Evolutionary conservation across 805 yeast genomes (phyloP), one percentile per base, ranked within the genome.

Genomic region (Candida maris): DNA sequence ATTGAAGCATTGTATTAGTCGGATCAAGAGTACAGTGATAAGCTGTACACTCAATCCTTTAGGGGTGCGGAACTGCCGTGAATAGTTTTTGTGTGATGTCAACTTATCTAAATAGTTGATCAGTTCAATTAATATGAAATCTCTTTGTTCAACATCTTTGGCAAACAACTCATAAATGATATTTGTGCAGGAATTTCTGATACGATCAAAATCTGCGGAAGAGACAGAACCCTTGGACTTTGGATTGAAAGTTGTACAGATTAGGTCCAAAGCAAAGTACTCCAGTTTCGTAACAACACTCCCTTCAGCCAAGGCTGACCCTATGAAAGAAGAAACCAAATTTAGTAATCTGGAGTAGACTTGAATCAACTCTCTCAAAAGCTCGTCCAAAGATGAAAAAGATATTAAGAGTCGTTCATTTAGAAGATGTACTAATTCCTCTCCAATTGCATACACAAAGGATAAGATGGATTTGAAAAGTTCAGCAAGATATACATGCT

Each of bases 81-180:
- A 67, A 4, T 47, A 39, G 0, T 56, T 27, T 45, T 73, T 78
- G 19, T 65, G 64, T 0, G 61, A 57, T 0, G 84, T 74, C 3
- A 79, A 48, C 16, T 62, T 67, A 31, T 73, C 75, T 35, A 79
- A 59, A 37, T 71, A 72, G 2, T 69, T 57, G 9, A 81, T 48
- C 2, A 83, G 48, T 52, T 86, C 93, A 35, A 72, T 72, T 6
- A 85, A 48, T 4, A 86, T 67, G 49, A 79, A 81, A 1, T 59
- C 57, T 37, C 84, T 61, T 49, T 86, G 94, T 27, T 68, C 71
- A 1, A 63, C 57, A 32, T 67, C 52, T 14, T 50, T 54, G 23
- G 52, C 48, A 50, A 74, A 78, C 8, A 77, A 60, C 5, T 62
- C 36, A 12, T 54, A 49, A 13, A 63, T 29, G 24, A 71, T 43